Evolutionary conservation across 2,329 filamentous ascomycete genomes (phyloP).

Genomic region (Ramularia endophylla): DNA sequence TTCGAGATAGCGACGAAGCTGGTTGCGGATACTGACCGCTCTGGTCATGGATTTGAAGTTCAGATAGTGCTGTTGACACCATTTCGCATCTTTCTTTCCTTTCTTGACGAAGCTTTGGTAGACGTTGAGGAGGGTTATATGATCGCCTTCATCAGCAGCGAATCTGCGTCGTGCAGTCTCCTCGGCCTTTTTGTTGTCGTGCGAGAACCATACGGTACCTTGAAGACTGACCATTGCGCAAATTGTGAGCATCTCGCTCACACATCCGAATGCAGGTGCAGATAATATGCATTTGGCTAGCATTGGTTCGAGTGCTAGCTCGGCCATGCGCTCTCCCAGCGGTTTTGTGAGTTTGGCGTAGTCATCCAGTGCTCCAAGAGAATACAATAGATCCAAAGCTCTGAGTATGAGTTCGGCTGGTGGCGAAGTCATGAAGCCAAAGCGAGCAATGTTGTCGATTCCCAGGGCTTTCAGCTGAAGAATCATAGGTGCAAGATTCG

Average conservation of each 20-base stretch:
- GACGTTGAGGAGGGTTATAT: conserved; percentile 87
- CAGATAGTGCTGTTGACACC: conserved; percentile 79
- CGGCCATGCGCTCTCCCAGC: conserved; percentile 85
- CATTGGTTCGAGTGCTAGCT: conserved; percentile 90
- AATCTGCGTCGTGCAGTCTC: conserved; percentile 75
- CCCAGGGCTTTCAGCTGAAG: conserved; percentile 91
- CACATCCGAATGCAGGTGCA: conserved; percentile 66
- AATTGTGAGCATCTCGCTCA: conserved; percentile 83
- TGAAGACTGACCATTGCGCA: conserved; percentile 90
- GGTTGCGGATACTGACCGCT: conserved; percentile 78
- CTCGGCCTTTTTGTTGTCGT: conserved; percentile 67
- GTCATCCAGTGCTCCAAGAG: conserved; percentile 77
- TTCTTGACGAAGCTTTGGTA: conserved; percentile 82
- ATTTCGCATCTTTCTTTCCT: conserved; percentile 75
- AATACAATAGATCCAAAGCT: conserved; percentile 81
- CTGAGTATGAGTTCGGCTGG: conserved; percentile 79
- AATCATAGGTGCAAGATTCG: conserved; percentile 80
- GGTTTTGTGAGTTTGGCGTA: conserved; percentile 88
- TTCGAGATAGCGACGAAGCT: conserved; percentile 81
- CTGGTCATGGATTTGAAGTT: conserved; percentile 80
- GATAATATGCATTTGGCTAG: conserved; percentile 83
- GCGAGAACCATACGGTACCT: conserved; percentile 74
- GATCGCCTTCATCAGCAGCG: conserved; percentile 88
- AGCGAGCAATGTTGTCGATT: conserved; percentile 88
- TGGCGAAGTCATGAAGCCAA: conserved; percentile 81